Evolutionary conservation across 2,329 filamentous ascomycete species (phyloP), one percentile per base, ranked within the genome.

Genomic region (Aspergillus pseudoviridinutans): DNA sequence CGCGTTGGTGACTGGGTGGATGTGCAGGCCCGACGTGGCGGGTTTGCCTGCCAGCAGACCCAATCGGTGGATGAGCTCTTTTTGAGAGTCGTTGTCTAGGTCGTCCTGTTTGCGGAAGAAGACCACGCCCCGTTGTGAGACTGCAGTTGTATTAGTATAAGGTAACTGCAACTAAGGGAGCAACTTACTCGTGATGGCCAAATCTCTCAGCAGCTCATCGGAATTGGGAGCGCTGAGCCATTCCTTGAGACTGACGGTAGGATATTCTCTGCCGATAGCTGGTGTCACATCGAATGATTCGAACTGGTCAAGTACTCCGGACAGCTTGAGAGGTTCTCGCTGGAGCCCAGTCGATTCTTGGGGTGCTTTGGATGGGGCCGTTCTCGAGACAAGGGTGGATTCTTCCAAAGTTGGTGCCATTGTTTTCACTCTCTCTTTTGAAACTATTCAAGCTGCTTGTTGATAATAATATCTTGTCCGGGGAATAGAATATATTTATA

Each of bases 101-200:
- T 75, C 73, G 62, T 80, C 73, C 59, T 84, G 81, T 49, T 77
- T 76, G 49, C 80, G 78, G 70, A 83, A 82, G 70, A 83, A 83
- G 20, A 82, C 78, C 0, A 84, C 80, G 1, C 81, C 80, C 6
- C 80, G 75, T 59, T 81, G 76, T 2, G 80, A 82, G 51, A 83
- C 80, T 80, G 47, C 38, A 35, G 20, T 28, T 4, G 0, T 7
- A 35, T 52, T 41, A 46, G 42, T 28, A 17, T 27, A 6, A 27
- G 20, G 42, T 17, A 28, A 44, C 24, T 50, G 17, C 14, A 2
- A 28, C n/a, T 22, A 14, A 8, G 1, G 47, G 38, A 22, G 4
- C 38, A 35, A 10, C 57, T 54, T 38, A 74, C 72, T 62, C 1
- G 70, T 74, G 29, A 73, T 63, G 12, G 73, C 69, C n/a, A 75